Evolutionary conservation across 139 green algal species (phyloP).

Genomic region (Chlorella sp.): DNA sequence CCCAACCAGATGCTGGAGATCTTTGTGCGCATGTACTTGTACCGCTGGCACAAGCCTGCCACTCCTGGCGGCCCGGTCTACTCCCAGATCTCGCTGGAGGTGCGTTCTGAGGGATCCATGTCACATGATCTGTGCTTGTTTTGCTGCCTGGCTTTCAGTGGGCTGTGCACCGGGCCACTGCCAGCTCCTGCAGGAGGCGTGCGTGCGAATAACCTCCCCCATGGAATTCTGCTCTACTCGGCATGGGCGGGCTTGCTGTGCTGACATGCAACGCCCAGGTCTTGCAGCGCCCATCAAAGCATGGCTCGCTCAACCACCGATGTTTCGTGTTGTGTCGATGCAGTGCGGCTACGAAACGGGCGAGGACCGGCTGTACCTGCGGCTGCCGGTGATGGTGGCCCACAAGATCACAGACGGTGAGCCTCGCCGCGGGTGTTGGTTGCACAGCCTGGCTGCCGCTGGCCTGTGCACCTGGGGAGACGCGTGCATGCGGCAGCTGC

Average conservation of each 20-base stretch:
- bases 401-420: slow-evolving; percentile 66
- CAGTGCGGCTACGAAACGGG: slow-evolving; percentile 58
- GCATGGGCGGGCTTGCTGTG: too few relatives aligned
- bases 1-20: slow-evolving; percentile 82
- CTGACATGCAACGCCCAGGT: too few relatives aligned
- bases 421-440: not conserved
- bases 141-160: too few relatives aligned
- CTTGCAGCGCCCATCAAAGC: too few relatives aligned
- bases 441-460: not conserved
- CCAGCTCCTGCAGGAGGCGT: too few relatives aligned
- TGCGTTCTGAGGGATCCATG: not conserved
- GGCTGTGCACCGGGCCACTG: too few relatives aligned
- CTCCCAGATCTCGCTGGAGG: slow-evolving; percentile 10
- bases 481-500: too few relatives aligned
- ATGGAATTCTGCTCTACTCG: too few relatives aligned
- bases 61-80: not conserved
- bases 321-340: too few relatives aligned
- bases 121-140: not conserved
- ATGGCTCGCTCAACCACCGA: too few relatives aligned
- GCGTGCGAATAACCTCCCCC: too few relatives aligned
- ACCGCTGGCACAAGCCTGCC: slow-evolving; percentile 65
- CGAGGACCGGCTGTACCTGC: slow-evolving; percentile 59
- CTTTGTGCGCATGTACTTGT: slow-evolving; percentile 69
- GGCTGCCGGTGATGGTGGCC: slow-evolving; percentile 66
- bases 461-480: too few relatives aligned